Conservation (phyloP, 129 eudicot species). For the Gnaphalium uliginosum region DNA sequence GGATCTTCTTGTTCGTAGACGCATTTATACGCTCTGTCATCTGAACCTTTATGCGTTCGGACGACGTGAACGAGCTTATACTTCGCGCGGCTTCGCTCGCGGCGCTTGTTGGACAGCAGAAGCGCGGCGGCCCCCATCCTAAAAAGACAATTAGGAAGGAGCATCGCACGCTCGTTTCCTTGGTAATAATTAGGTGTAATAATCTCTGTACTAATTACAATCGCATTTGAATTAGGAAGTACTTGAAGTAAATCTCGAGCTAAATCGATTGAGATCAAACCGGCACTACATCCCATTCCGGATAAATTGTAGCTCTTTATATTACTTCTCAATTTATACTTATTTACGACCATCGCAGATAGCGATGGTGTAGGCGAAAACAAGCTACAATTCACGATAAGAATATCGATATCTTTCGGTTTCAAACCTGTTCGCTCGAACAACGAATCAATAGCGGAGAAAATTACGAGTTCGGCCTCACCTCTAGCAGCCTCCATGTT, state of each 20-base stretch:
- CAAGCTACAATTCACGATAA: constrained; percentile 72
- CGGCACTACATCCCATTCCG: constrained; percentile 87
- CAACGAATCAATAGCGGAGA: constrained; percentile 57
- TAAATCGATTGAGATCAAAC: constrained; percentile 63
- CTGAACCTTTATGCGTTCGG: constrained; percentile 67
- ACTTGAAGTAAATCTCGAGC: constrained; percentile 75
- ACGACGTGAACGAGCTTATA: constrained; percentile 65
- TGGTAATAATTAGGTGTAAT: constrained; percentile 70
- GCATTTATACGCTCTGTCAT: constrained; percentile 63
- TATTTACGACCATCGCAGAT: constrained; percentile 75
- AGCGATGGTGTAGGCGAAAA: constrained; percentile 75
- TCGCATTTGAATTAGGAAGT: constrained; percentile 53
- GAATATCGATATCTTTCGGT: constrained; percentile 69
- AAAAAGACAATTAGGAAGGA: constrained; percentile 71
- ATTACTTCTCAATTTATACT: constrained; percentile 71
- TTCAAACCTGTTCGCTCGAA: constrained; percentile 45
- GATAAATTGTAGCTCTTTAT: constrained; percentile 62
- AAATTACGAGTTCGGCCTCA: constrained; percentile 65
- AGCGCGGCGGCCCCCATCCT: constrained; percentile 79
- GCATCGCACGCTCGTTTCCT: constrained; percentile 80
- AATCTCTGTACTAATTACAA: constrained; percentile 67
- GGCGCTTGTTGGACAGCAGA: constrained; percentile 51
- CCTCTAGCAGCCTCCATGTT: constrained; percentile 68
- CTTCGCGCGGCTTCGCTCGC: constrained; percentile 49
- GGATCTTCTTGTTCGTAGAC: constrained; percentile 70